Evolutionary conservation across 371 early-diverging fungal species (phyloP), one percentile per base, ranked within the genome.

Genomic region (Nosema muscidifuracis): DNA sequence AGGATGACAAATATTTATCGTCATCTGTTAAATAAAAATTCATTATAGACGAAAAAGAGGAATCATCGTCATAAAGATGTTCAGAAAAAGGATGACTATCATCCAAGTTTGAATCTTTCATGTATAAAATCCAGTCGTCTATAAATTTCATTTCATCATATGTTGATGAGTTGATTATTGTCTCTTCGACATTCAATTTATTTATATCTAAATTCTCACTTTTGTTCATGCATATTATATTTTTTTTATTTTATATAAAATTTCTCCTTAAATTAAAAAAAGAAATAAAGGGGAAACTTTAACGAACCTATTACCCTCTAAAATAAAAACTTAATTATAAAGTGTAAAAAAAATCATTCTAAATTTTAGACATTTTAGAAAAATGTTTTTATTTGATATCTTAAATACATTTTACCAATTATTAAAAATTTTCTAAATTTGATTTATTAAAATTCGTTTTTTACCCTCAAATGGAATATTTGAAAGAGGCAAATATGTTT

Each of bases 121-220:
- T 62, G 44, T 62, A 62, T 4, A 0, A 1, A 24, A 62, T 24
- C 62, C 62, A 62, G 9, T 62, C 62, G 42, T 62, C 62, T 18
- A 62, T 62, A 42, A 33, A 62, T 42, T 62, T 7, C n/a, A 62
- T 24, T 36, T 42, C 62, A 62, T 62, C 62, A 24, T 62, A 62
- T 38, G 28, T 53, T 12, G 55, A 26, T 24, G 55, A 18, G 16
- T 18, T 20, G 3, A 47, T 20, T 12, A 12, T 20, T 47, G 4
- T 12, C 3, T 47, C 50, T 4, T 40, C 40, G 40, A 40, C 40
- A 40, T 47, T 18, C 50, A 47, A 18, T 6, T 47, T 47, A 20
- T 3, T 16, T 22, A 24, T 53, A 53, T 20, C 12, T 53, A 18
- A 7, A 24, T 20, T 28, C 9, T 12, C 30, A 2, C 16, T 53